Conservation (phyloP, 2,329 filamentous ascomycete species). For the Arthrocladium fulminans region DNA sequence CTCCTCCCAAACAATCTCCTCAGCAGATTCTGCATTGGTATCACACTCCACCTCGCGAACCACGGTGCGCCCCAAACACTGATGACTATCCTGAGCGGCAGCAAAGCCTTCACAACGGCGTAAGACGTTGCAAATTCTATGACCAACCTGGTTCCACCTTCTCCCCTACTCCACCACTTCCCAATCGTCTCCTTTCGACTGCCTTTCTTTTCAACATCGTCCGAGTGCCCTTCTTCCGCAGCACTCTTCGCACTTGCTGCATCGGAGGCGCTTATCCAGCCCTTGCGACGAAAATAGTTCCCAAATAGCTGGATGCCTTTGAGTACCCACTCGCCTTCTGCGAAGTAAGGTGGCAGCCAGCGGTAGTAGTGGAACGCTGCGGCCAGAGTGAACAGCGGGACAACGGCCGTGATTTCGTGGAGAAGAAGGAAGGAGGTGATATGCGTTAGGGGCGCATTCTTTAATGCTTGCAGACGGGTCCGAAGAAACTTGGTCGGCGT, state of each 20-base stretch:
- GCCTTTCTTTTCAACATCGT: conserved; percentile 25
- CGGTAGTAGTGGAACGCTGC: conserved; percentile 70
- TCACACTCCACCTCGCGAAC: conserved; percentile 64
- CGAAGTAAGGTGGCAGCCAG: conserved; percentile 55
- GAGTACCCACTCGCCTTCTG: conserved; percentile 46
- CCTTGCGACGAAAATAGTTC: conserved; percentile 65
- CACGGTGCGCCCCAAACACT: conserved; percentile 88
- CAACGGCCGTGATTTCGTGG: conserved; percentile 81
- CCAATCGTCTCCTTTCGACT: conserved; percentile 11
- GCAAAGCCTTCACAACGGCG: conserved; percentile 74
- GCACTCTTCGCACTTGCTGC: not conserved
- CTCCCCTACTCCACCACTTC: conserved; percentile 25
- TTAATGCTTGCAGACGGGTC: conserved; percentile 38
- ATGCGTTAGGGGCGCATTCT: conserved; percentile 70
- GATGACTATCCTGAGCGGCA: conserved; percentile 65
- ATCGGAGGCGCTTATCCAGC: conserved; percentile 59
- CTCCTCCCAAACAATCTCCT: conserved; percentile 32
- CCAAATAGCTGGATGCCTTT: conserved; percentile 67
- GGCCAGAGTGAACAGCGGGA: conserved; percentile 68
- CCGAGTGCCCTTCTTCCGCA: conserved; percentile 39
- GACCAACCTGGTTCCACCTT: conserved; percentile 45
- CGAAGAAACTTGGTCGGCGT: conserved; percentile 17
- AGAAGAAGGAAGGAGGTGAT: conserved; percentile 78
- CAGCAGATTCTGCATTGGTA: conserved; percentile 36
- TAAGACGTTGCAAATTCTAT: conserved; percentile 78